Evolutionary conservation across 345 rosid species (phyloP), one percentile per base, ranked within the genome.

Genomic region (Gossypium turneri): DNA sequence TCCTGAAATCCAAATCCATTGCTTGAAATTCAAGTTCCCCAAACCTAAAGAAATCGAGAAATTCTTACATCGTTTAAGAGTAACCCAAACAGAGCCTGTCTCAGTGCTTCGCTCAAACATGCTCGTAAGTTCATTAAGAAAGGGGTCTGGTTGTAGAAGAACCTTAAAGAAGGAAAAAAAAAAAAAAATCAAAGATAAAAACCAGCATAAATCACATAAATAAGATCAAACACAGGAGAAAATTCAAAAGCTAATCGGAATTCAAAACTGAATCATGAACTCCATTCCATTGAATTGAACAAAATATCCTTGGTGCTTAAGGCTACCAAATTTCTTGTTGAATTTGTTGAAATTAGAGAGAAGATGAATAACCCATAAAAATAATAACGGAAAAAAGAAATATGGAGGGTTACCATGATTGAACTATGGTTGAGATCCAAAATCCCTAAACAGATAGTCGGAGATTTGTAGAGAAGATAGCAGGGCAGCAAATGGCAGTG

Each of bases 1-100:
- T 53, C n/a, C 57, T 53, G 17, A 53, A 17, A 53, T 53, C 57
- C 22, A 53, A 53, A 53, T 17, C 57, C 22, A 53, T 17, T 53
- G 57, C n/a, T 53, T 53, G 57, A 53, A 6, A 53, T 53, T 53
- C 57, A 53, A 53, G 57, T 6, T 17, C 57, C 57, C 41, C 41
- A 34, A 34, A 34, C 41, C 41, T 34, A 34, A 34, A 34, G 10
- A 53, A 53, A 53, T 57, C 13, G 11, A 2, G 8, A 74, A 53
- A 72, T 53, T 50, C 79, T 78, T 85, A 94, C 98, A 94, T 86
- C 98, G 79, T 83, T 94, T 94, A 71, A 94, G 85, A 65, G 97
- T 94, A 70, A 94, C 95, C 98, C 98, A 94, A 52, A 94, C 92
- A 63, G 96, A 86, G 20, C 97, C 97, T 65, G 81, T 79, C 80